Conservation (phyloP, 306 rosid species). For the Begonia fuchsioides region DNA sequence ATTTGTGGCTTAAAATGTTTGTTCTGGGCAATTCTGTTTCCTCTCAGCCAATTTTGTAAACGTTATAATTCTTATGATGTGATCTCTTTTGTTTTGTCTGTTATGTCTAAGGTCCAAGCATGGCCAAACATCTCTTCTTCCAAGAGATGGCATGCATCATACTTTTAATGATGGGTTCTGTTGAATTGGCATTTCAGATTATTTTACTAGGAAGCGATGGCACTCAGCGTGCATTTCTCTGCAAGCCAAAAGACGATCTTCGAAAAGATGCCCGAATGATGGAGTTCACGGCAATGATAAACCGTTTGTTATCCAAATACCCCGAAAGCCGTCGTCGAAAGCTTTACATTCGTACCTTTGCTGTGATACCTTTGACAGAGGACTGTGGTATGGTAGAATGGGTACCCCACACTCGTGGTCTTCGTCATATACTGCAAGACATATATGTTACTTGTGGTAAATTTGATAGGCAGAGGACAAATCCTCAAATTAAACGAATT, state of each 20-base stretch:
- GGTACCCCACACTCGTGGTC: conserved; percentile 95
- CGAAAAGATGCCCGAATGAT: conserved; percentile 99
- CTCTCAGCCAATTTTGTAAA: too few species aligned
- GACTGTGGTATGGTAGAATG: conserved; percentile 99
- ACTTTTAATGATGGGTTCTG: too few species aligned
- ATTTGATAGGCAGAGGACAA: conserved; percentile 75
- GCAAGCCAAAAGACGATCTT: conserved; percentile 98
- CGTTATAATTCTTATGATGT: too few species aligned
- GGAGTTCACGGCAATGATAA: conserved; percentile 98
- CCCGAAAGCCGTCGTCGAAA: conserved; percentile 92
- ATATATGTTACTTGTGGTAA: conserved; percentile 69
- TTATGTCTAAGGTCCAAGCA: too few species aligned
- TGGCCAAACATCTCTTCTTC: too few species aligned
- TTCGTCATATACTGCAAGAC: conserved; percentile 85
- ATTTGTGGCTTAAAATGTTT: too few species aligned
- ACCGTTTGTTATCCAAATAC: conserved; percentile 72
- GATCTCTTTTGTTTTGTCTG: too few species aligned
- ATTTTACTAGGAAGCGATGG: conserved; percentile 91
- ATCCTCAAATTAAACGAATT: conserved; percentile 72
- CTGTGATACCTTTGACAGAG: conserved; percentile 91
- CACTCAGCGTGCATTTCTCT: conserved; percentile 69
- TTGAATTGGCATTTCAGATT: conserved; percentile 39
- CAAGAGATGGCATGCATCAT: too few species aligned
- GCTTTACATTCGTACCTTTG: conserved; percentile 91
- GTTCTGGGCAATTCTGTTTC: too few species aligned